These are phyloP conservation scores for Boletus tomentosulus DNA, from an alignment of 768 basidiomycete species.

Conservation along the genomic window DNA sequence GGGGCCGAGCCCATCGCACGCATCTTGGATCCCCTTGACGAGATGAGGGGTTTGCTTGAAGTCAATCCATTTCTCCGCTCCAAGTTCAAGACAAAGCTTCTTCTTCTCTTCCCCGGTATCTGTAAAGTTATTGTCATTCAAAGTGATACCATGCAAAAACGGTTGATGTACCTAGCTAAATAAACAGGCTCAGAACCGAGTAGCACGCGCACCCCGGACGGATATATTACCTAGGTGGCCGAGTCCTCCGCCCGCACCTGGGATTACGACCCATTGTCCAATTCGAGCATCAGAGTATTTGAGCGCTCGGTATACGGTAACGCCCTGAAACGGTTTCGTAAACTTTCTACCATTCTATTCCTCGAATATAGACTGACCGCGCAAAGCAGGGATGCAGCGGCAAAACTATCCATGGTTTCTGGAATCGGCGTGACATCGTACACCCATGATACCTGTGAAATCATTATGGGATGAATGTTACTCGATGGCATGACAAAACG, in stretches of 20 bases:
- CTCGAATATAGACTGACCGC: conserved; percentile 40
- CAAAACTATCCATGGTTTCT: conserved; percentile 55
- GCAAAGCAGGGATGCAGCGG: conserved; percentile 73
- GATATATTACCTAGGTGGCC: conserved; percentile 62
- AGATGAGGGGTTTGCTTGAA: conserved; percentile 66
- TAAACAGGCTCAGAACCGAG: background rate
- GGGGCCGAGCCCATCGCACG: conserved; percentile 65
- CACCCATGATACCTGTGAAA: conserved; percentile 57
- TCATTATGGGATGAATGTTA: background rate
- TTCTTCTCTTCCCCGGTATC: conserved; percentile 68
- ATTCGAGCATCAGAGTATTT: conserved; percentile 62
- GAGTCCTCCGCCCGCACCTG: conserved; percentile 78
- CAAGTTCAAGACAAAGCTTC: conserved; percentile 19
- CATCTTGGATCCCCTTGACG: conserved; percentile 57
- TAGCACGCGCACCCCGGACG: too few species aligned
- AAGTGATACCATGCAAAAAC: background rate
- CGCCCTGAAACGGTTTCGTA: conserved; percentile 42
- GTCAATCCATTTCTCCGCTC: conserved; percentile 47
- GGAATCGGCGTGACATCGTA: conserved; percentile 79
- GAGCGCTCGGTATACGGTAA: conserved; percentile 84
- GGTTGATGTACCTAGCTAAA: conserved; percentile 43
- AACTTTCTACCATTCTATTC: background rate
- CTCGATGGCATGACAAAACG: background rate
- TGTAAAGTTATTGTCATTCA: conserved; percentile 11
- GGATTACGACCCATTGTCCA: conserved; percentile 74